These are phyloP conservation scores for Spinacia oleracea DNA, from an alignment of 179 eudicot species.

Conservation along the genomic window DNA sequence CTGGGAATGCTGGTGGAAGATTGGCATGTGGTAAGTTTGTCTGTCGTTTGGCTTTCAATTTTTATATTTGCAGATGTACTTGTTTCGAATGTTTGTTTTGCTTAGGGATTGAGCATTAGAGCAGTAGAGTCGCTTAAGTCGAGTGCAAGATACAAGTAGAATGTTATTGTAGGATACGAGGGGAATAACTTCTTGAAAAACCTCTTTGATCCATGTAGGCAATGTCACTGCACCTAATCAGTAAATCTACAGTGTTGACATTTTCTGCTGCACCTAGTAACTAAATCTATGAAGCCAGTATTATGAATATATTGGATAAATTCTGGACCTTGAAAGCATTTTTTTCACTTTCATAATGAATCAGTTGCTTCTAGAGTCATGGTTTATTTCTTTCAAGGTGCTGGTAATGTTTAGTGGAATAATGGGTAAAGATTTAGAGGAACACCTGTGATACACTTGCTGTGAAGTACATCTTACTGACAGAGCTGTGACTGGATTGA, in stretches of 20 bases:
- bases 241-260: background rate
- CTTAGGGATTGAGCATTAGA: background rate
- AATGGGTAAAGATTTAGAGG: background rate
- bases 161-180: background rate
- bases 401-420: background rate
- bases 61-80: background rate
- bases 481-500: background rate
- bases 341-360: background rate
- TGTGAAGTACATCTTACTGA: background rate
- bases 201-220: background rate
- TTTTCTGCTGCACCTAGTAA: background rate
- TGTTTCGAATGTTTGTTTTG: background rate
- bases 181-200: background rate
- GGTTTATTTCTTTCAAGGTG: background rate
- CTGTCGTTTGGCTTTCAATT: background rate
- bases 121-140: background rate
- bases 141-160: background rate
- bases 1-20: slow-evolving; percentile 98
- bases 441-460: background rate
- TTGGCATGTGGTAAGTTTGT: slow-evolving; percentile 80
- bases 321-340: background rate
- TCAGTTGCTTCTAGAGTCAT: background rate
- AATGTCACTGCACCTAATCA: background rate
- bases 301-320: background rate
- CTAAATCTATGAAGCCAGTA: too few relatives aligned